Base-by-base conservation (phyloP, 148 eudicot genomes). In the Selenicereus undatus region DNA sequence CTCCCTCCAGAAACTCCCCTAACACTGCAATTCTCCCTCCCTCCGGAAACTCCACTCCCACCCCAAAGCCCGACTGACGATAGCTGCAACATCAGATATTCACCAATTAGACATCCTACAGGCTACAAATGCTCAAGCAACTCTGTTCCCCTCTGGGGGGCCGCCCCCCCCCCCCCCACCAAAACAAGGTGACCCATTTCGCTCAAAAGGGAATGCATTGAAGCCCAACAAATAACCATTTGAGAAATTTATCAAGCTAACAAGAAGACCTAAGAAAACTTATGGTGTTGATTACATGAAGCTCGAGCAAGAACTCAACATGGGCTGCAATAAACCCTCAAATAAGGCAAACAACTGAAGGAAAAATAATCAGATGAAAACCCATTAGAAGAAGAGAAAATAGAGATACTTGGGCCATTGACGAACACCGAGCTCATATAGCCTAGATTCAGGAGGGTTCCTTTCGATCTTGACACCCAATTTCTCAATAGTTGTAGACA, bases 391-490 rank as follows among this genome's bases (percentile, higher is more conserved):
- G 83, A 82, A 65, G 66, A 54, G 77, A 14, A 79, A n/a, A 60
- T 80, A 73, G 1, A 58, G 20, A 48, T 79, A 91, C 93, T 89
- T 89, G 43, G 93, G 88, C 93, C 93, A 89, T 69, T 85, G 86
- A 74, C 82, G 86, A 78, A 89, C 91, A 66, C 90, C 93, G 71
- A 91, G 90, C 64, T 91, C 83, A 76, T 90, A 79, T 32, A 91
- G 93, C 76, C 82, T 82, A 69, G 91, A 85, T 21, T 90, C 90
- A 29, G 89, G 80, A 74, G 93, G 93, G 82, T 90, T 89, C 36
- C 87, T 85, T 12, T 89, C 88, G 54, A 90, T 81, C 77, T 76
- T 88, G 60, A 91, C 82, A 75, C 93, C 93, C 71, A 81, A 79
- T 83, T 88, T 91, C 86, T 91, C 91, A 66, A 84, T 78, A 32